Evolutionary conservation across 129 eudicot species (phyloP).

Genomic region (Chrysanthemum lavandulifolium): DNA sequence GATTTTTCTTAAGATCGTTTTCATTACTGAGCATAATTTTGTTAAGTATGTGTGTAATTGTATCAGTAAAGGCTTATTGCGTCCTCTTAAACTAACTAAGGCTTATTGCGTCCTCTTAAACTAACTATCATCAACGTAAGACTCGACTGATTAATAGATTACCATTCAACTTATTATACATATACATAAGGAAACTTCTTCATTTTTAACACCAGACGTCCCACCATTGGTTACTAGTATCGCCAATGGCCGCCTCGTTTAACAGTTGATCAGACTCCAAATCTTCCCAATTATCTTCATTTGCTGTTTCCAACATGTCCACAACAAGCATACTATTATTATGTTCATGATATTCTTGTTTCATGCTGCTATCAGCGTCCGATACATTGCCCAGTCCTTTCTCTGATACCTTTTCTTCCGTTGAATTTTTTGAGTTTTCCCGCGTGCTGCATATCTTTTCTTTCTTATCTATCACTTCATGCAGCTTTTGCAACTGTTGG

Average conservation of each 20-base stretch:
- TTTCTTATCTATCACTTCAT: conserved; percentile 29
- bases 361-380: conserved; percentile 47
- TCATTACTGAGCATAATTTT: too few species aligned
- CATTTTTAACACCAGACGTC: conserved; percentile 60
- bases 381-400: conserved; percentile 35
- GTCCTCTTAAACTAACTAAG: too few species aligned
- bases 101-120: conserved; percentile 6
- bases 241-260: conserved; percentile 29
- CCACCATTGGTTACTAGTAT: conserved; percentile 54
- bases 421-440: conserved; percentile 20
- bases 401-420: conserved; percentile 31
- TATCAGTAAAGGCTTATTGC: neutral
- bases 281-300: conserved; percentile 46
- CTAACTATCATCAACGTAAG: neutral
- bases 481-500: conserved; percentile 49
- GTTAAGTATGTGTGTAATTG: too few species aligned
- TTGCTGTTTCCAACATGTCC: conserved; percentile 5
- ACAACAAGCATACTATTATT: conserved; percentile 30
- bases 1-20: too few species aligned
- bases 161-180: conserved; percentile 23
- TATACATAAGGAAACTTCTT: conserved; percentile 7
- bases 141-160: neutral
- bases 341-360: conserved; percentile 31
- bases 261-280: conserved; percentile 34
- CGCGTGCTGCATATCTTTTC: conserved; percentile 4